Evolutionary conservation across 768 basidiomycete genomes (phyloP), one percentile per base, ranked within the genome.

Genomic region (Mycena crocata): DNA sequence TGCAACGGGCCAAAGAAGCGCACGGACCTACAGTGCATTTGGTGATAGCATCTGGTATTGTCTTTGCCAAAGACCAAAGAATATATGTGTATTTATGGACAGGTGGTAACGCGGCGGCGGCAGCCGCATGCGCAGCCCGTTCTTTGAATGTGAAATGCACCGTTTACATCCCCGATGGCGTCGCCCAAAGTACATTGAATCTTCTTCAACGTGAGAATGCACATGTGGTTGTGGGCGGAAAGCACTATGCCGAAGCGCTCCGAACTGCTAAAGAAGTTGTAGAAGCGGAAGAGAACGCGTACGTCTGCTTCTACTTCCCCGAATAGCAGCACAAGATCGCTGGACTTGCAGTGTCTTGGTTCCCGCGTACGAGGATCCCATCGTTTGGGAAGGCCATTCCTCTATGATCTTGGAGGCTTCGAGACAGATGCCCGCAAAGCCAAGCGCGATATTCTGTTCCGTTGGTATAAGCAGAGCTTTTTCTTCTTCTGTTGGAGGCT

Each of bases 21-120:
- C 81, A 86, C 57, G 92, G 93, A 0, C 74, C 83, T 15, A 73
- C 75, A 31, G 80, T 89, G 7, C 93, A 92, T 74, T 79, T 89
- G 45, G 80, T 93, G 45, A 87, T 89, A 55, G 91, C 93, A 0
- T 94, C 93, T 0, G 86, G n/a, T n/a, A n/a, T n/a, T n/a, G n/a
- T n/a, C n/a, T n/a, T n/a, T n/a, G n/a, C n/a, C n/a, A n/a, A n/a
- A n/a, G n/a, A n/a, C n/a, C n/a, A n/a, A n/a, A n/a, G n/a, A n/a
- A n/a, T n/a, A n/a, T n/a, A n/a, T n/a, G n/a, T n/a, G n/a, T n/a
- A n/a, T n/a, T n/a, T n/a, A n/a, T n/a, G n/a, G n/a, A n/a, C n/a
- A n/a, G n/a, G 90, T 6, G 93, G 93, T n/a, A 93, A 94, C 72
- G 93, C 91, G n/a, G 92, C 89, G 1, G 79, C 93, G 17, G 93